Evolutionary conservation across 208 protist species (phyloP).

Genomic region (Leishmania tarentolae): DNA sequence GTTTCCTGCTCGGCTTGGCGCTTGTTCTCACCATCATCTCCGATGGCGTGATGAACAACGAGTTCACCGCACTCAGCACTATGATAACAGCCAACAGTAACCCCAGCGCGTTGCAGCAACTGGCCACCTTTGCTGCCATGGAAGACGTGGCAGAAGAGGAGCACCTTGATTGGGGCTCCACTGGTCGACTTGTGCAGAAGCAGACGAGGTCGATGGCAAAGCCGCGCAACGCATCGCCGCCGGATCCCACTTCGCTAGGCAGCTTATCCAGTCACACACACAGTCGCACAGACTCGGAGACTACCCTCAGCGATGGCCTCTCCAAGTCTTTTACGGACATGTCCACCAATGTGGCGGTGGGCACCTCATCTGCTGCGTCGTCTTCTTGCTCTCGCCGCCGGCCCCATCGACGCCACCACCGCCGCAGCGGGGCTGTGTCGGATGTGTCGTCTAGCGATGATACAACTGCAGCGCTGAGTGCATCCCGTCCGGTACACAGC

Average conservation of each 20-base stretch:
- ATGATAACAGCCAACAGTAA: constrained; percentile 40
- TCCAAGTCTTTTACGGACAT: constrained; percentile 15
- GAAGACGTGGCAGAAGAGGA: constrained; percentile 70
- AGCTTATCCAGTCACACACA: constrained; percentile 6
- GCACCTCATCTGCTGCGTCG: constrained; percentile 6
- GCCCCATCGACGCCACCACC: constrained; percentile 22
- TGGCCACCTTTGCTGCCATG: constrained; percentile 69
- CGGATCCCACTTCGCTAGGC: constrained; percentile 9
- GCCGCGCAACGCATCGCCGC: constrained; percentile 20
- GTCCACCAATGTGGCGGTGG: neutral
- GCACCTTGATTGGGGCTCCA: constrained; percentile 66
- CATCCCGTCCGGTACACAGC: constrained; percentile 30
- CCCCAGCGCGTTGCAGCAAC: constrained; percentile 63
- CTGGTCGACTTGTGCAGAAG: constrained; percentile 21
- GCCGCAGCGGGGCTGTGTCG: constrained; percentile 17
- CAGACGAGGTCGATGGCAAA: constrained; percentile 15
- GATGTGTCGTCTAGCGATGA: neutral
- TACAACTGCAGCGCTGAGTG: neutral
- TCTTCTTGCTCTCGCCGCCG: constrained; percentile 23
- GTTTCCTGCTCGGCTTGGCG: constrained; percentile 39
- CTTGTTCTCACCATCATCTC: constrained; percentile 41
- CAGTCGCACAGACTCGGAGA: constrained; percentile 5
- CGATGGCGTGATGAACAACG: constrained; percentile 25
- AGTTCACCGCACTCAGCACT: constrained; percentile 50
- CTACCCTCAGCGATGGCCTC: constrained; percentile 14